Base-by-base conservation (phyloP, 768 basidiomycete species). In the Podaxis pistillaris region DNA sequence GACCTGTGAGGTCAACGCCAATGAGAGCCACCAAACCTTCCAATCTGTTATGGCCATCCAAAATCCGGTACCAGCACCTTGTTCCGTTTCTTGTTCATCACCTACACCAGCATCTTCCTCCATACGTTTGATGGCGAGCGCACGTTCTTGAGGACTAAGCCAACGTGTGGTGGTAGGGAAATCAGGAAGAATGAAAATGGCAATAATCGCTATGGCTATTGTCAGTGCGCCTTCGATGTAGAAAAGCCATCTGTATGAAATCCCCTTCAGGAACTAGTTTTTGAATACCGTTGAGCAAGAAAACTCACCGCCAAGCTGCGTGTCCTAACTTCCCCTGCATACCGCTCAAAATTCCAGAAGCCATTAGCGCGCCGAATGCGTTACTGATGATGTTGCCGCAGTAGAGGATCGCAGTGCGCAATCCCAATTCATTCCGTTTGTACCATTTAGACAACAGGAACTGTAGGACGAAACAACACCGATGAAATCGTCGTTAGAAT, bases 301-400 rank as follows among this genome's bases (percentile, higher is more conserved):
- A 58, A 12, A 41, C 79, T 72, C 71, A 89, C 83, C 89, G 79
- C 94, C 94, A 96, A 1, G 89, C 90, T 2, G 88, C 79, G 64
- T 84, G 80, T 0, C 92, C 93, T n/a, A 86, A 78, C 50, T 83
- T 79, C 1, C 90, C 91, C 36, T 92, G 80, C 90, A 95, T 91
- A 9, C 79, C 78, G 64, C 83, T 80, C 49, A 96, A 79, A 57
- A 95, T 90, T 0, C 84, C 91, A 30, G 90, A 90, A 6, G 93
- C 92, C 59, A 95, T 83, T 15, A 96, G 78, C 1, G 90, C 81
- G 1, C 93, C 93, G 68, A 95, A 94, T 0, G 91, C 93, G 73
- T 94, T 96, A 62, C 87, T 89, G 64, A 94, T 86, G 24, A 95
- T 80, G 68, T 83, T 88, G 6, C 93, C 93, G 66, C 88, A 90